Conservation (phyloP, 208 protist species). For the Borovskyia barvae region DNA sequence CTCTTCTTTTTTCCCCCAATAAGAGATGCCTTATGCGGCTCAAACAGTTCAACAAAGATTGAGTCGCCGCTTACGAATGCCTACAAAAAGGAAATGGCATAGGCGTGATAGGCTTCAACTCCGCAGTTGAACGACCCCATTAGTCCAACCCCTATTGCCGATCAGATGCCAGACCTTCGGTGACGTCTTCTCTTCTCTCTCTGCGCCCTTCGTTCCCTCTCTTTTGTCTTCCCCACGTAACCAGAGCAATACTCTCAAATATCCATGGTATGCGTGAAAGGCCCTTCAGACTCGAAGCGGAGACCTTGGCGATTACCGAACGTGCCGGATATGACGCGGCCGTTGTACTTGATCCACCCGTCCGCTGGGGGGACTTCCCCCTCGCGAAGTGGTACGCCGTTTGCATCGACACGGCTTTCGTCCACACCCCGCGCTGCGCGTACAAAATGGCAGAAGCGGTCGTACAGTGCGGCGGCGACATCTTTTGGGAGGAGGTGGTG, state of each 20-base stretch:
- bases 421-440: constrained; percentile 54
- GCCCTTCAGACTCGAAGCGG: constrained; percentile 69
- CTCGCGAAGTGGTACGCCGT: constrained; percentile 34
- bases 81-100: too few relatives aligned
- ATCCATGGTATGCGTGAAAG: constrained; percentile 84
- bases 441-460: constrained; percentile 60
- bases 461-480: constrained; percentile 44
- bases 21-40: too few relatives aligned
- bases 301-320: constrained; percentile 86
- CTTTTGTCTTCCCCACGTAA: not conserved
- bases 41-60: too few relatives aligned
- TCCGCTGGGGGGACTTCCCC: constrained; percentile 5
- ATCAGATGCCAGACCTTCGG: too few relatives aligned
- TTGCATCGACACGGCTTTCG: constrained; percentile 36
- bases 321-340: constrained; percentile 69
- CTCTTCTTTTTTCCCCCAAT: too few relatives aligned
- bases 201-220: not conserved
- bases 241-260: too few relatives aligned
- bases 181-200: not conserved
- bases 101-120: too few relatives aligned
- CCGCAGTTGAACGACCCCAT: too few relatives aligned
- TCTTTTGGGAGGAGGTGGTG: constrained; percentile 71
- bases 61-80: too few relatives aligned
- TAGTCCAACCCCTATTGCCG: too few relatives aligned
- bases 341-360: constrained; percentile 40